Conservation (phyloP, 768 basidiomycete species). For the Solioccasus polychromus region DNA sequence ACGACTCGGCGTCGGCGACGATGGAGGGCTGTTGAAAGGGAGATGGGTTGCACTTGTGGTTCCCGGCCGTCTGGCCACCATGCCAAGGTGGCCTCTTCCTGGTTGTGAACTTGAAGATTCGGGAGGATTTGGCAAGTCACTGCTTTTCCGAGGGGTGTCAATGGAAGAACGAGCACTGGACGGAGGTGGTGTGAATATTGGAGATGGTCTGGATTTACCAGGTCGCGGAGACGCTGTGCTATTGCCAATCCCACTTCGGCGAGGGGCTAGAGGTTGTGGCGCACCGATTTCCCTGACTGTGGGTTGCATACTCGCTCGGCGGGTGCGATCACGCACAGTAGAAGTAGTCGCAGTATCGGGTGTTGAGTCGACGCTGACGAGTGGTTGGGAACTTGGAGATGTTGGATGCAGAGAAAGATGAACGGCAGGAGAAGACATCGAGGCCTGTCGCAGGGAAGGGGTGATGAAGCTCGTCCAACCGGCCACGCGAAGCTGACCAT, state of each 20-base stretch:
- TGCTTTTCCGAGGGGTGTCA: constrained; percentile 35
- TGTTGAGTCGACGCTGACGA: constrained; percentile 46
- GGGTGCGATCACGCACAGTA: constrained; percentile 43
- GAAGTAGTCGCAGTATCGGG: constrained; percentile 46
- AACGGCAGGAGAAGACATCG: constrained; percentile 73
- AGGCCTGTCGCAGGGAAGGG: constrained; percentile 66
- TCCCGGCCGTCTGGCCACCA: constrained; percentile 34
- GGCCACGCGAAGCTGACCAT: constrained; percentile 44
- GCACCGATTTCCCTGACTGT: constrained; percentile 39
- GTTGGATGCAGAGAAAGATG: constrained; percentile 58
- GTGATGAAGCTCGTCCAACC: constrained; percentile 59
- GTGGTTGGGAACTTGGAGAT: constrained; percentile 50
- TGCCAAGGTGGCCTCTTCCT: constrained; percentile 35
- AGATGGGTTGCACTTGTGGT: constrained; percentile 42
- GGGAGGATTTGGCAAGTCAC: constrained; percentile 44
- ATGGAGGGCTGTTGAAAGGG: constrained; percentile 36
- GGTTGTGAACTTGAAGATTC: constrained; percentile 47
- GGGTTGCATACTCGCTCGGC: constrained; percentile 38
- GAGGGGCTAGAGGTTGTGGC: constrained; percentile 35
- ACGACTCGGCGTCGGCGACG: constrained; percentile 39
- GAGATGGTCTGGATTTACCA: constrained; percentile 33
- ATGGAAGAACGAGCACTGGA: constrained; percentile 30
- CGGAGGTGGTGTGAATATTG: constrained; percentile 28
- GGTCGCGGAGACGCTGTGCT: constrained; percentile 31
- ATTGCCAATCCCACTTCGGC: constrained; percentile 28